phyloP scores from a whole-genome alignment of 2,329 filamentous ascomycete species.

The Sordariomycetes sp. region DNA sequence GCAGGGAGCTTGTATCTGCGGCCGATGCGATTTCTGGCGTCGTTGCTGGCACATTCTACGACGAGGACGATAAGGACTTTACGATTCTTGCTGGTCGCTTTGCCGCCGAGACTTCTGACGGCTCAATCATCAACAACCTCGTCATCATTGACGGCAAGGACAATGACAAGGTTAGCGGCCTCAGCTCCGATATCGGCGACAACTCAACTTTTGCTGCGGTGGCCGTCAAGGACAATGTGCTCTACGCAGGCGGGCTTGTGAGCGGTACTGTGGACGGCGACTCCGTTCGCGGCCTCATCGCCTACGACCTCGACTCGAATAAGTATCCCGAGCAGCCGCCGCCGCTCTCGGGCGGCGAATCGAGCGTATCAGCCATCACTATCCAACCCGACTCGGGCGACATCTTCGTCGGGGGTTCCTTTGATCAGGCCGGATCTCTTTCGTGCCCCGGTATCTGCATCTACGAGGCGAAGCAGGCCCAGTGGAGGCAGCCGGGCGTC shows the following conservation, averaged over 20 bases:
- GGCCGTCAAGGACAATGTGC: slow-evolving; percentile 47
- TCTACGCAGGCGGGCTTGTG: slow-evolving; percentile 75
- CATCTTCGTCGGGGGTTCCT: slow-evolving; percentile 77
- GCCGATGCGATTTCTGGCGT: slow-evolving; percentile 47
- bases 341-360: slow-evolving; percentile 54
- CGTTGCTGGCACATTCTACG: slow-evolving; percentile 68
- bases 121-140: slow-evolving; percentile 64
- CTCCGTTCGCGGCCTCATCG: slow-evolving; percentile 58
- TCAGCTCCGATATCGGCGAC: slow-evolving; percentile 50
- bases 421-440: slow-evolving; percentile 70
- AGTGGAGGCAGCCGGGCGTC: slow-evolving; percentile 71
- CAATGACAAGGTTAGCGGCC: slow-evolving; percentile 51
- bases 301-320: slow-evolving; percentile 60
- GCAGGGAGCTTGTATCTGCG: slow-evolving; percentile 27
- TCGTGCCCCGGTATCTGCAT: slow-evolving; percentile 73
- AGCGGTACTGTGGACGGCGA: slow-evolving; percentile 54
- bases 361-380: slow-evolving; percentile 64
- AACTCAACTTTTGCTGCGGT: slow-evolving; percentile 68
- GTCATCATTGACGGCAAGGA: slow-evolving; percentile 69
- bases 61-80: slow-evolving; percentile 55
- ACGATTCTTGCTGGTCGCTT: slow-evolving; percentile 88
- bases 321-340: slow-evolving; percentile 62
- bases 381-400: slow-evolving; percentile 56
- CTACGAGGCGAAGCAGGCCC: slow-evolving; percentile 54
- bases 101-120: slow-evolving; percentile 53